Evolutionary conservation across 2,329 filamentous ascomycete genomes (phyloP).

Genomic region (Penicillium hordei): DNA sequence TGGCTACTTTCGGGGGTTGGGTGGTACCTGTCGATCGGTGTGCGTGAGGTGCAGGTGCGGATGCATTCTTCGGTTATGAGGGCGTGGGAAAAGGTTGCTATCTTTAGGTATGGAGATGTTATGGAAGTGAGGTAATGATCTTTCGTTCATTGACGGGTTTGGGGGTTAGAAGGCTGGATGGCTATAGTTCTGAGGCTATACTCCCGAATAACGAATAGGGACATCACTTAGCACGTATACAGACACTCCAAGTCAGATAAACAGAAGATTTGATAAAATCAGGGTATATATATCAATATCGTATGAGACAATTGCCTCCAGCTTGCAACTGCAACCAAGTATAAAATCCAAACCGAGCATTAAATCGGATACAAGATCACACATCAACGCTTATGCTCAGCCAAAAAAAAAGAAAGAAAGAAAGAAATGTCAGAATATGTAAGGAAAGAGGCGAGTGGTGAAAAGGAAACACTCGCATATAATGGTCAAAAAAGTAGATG

Average conservation of each 20-base stretch:
- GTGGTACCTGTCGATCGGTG: slow-evolving; percentile 11
- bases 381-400: slow-evolving; percentile 21
- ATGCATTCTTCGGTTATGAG: neutral
- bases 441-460: slow-evolving; percentile 3
- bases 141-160: neutral
- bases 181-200: neutral
- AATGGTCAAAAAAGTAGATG: neutral
- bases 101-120: slow-evolving; percentile 10
- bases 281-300: slow-evolving; percentile 20
- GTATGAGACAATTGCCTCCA: slow-evolving; percentile 8
- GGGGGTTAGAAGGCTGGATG: neutral
- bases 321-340: slow-evolving; percentile 1
- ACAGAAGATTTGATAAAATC: slow-evolving; percentile 7
- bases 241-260: slow-evolving; percentile 9
- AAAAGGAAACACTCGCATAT: neutral
- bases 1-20: neutral
- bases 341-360: neutral
- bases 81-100: neutral
- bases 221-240: neutral
- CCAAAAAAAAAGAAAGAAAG: neutral
- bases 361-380: neutral
- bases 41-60: neutral
- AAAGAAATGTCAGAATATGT: slow-evolving; percentile 1
- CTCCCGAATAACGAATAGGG: too few species aligned
- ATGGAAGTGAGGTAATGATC: neutral